Base-by-base conservation (phyloP, 768 basidiomycete species). In the Mycena belliarum region DNA sequence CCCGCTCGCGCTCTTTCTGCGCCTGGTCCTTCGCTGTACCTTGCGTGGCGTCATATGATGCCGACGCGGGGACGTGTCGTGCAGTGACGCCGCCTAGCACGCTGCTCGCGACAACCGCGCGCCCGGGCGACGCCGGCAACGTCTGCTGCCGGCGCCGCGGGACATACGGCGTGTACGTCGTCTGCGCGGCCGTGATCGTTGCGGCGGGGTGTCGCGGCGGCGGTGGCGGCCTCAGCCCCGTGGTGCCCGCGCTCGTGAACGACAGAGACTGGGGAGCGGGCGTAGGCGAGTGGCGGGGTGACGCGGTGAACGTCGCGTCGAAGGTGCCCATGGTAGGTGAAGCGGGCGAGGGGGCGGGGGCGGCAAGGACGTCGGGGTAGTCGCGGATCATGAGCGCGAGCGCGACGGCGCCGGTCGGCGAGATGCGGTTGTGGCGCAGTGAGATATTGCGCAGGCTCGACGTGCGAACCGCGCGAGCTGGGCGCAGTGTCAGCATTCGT, bases 311-410 rank as follows among this genome's bases (percentile, higher is more conserved):
- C 20, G 5, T 10, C 7, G 3, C 15, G 26, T 20, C 47, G 24
- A 44, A 26, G 25, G 16, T 1, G 29, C 12, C n/a, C 44, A 75
- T 67, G 14, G 66, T 67, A 0, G 78, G 78, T 9, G 77, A 41
- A 8, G 40, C 33, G 33, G 33, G 33, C 33, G 9, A 60, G 45
- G 63, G 49, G 28, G 67, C 35, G 60, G 50, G 61, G 23, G 67
- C 67, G 26, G 80, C 76, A 9, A 87, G 82, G 41, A 88, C 79
- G 63, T 97, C 93, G 4, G 93, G 92, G 68, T 98, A 98, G 71
- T 99, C 96, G 49, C 91, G 85, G 61, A 98, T 95, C 93, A 99
- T 95, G 49, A 97, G 81, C 0, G 96, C 95, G 14, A 98, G 79
- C 0, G 94, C 91, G 6, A 98, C 93, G 9, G 90, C 94, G 32